These are phyloP conservation scores for Metschnikowia drakensbergensis DNA, from an alignment of 805 yeast genomes.

Conservation along the genomic window DNA sequence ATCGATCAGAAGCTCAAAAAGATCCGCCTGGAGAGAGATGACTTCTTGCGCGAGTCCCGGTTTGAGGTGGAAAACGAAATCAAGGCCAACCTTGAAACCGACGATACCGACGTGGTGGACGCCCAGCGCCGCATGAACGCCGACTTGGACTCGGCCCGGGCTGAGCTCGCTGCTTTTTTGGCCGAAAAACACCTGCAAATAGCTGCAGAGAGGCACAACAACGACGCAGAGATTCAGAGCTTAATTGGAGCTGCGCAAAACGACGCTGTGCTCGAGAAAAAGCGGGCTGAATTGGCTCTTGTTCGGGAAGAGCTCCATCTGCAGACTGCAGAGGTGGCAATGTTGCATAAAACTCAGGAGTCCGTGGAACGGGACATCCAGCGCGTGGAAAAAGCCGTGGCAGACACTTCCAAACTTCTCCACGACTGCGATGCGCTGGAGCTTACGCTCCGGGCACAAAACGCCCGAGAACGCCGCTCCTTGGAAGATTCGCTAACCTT, in stretches of 20 bases:
- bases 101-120: slow-evolving; percentile 3
- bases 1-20: slow-evolving; percentile 22
- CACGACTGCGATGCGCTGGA: background rate
- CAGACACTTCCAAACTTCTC: background rate
- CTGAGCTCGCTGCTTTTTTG: background rate
- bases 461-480: background rate
- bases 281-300: background rate
- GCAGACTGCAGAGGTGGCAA: slow-evolving; percentile 1
- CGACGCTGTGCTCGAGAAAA: background rate
- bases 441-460: background rate
- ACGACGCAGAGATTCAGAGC: background rate
- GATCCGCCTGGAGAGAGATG: background rate
- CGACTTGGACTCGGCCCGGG: background rate
- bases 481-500: background rate
- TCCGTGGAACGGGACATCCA: slow-evolving; percentile 1
- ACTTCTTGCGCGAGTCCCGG: slow-evolving; percentile 2
- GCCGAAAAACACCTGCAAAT: background rate
- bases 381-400: background rate
- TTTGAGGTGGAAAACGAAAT: slow-evolving; percentile 31
- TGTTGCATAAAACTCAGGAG: background rate
- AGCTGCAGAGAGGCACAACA: background rate
- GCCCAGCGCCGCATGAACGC: background rate
- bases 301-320: background rate
- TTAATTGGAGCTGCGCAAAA: background rate
- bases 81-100: slow-evolving; percentile 27